Evolutionary conservation across 495 filamentous ascomycete species (phyloP), one percentile per base, ranked within the genome.

Genomic region (Aspergillus affinis): DNA sequence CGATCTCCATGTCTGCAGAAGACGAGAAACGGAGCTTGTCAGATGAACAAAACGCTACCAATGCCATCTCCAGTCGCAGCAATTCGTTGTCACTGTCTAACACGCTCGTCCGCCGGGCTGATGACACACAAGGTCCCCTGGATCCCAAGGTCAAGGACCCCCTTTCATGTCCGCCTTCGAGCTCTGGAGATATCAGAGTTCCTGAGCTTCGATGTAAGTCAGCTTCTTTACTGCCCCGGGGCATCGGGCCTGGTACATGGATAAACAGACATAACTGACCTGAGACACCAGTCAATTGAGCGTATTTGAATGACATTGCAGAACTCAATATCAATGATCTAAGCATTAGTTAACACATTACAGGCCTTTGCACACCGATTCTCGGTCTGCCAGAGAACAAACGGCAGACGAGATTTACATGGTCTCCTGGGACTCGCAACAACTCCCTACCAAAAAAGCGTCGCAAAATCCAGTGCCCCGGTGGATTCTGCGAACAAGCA

Each of bases 131-230:
- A 21, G 23, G n/a, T 30, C 21, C 17, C 55, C 48, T 23, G 13
- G 45, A 26, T 26, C 51, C 51, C 9, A 36, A 61, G 21, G 51
- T 51, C 27, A 23, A 45, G 6, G 30, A 51, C 20, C 13, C 21
- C 18, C 44, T 62, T 17, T 18, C 23, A 49, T 57, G 47, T 26
- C 48, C 53, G 20, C n/a, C 48, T n/a, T 27, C 27, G 29, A 51
- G 45, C 23, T 53, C 41, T 29, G 53, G 54, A 56, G 54, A 57
- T 48, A 20, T 51, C 15, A 36, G 58, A 32, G n/a, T 62, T 45
- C 54, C 54, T 17, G 53, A 62, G 36, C 54, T 58, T 32, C 54
- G 60, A 48, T 53, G 54, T 58, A 58, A 58, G 54, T 55, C 41
- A 52, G 17, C 50, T 30, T 32, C 19, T 26, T 23, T 48, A 18